Evolutionary conservation across 441 rosid genomes (phyloP), one percentile per base, ranked within the genome.

Genomic region (Adansonia grandidieri): DNA sequence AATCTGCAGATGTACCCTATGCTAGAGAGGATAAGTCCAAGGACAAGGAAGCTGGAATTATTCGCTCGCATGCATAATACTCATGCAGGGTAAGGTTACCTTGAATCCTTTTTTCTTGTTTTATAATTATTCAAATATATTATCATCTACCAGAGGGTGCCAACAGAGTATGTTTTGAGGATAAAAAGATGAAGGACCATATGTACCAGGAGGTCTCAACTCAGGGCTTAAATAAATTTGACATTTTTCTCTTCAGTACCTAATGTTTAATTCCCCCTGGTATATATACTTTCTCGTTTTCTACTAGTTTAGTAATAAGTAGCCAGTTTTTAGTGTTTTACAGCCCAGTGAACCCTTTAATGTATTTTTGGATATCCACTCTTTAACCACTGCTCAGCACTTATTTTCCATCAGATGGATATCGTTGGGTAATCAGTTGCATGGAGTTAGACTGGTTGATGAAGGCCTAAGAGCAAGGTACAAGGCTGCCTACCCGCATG

Each of bases 21-120:
- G 94, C 92, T 96, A 82, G 99, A 96, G 87, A 94, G 99, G 84
- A 91, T 94, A 78, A 94, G 97, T 86, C 99, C 98, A 40, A 87
- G 95, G 86, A 94, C 99, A 80, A 90, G 98, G 83, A 96, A 94
- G 82, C 87, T 96, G 74, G 97, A 96, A 84, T 80, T 96, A 82
- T 94, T 94, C 80, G 99, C 98, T 76, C 98, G 99, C 67, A 96
- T 94, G 99, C 98, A 96, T 86, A 94, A 96, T 82, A 94, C 99
- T 85, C 99, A 94, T 58, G 92, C 99, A 9, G 99, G 99, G 99
- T 96, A 54, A 79, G 57, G 60, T 57, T 4, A 76, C 70, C 72
- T 37, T 42, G 17, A 67, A 65, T 57, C 40, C 48, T 28, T 77
- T 17, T 47, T 48, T 28, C 17, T 60, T 50, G 60, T 60, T 75